Base-by-base conservation (phyloP, 2,329 filamentous ascomycete species). In the Aspergillus fumigatiaffinis region DNA sequence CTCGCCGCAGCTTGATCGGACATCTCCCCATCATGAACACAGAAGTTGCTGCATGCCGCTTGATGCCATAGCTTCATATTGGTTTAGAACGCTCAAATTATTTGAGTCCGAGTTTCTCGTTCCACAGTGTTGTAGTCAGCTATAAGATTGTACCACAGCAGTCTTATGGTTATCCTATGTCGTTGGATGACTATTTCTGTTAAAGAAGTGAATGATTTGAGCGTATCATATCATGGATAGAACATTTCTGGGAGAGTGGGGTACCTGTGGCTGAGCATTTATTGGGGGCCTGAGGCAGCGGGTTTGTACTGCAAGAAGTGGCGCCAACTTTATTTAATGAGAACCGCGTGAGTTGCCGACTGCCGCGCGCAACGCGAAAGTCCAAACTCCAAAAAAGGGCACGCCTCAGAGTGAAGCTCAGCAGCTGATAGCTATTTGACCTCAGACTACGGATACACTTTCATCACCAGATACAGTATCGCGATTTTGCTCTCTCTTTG, bases 341-440 rank as follows among this genome's bases (percentile, higher is more conserved):
- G 20, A 47, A 23, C 21, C 44, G 44, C 44, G 44, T 47, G 44
- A 47, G 21, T 14, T 47, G 10, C 44, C 23, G 4, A 47, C 21
- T 47, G 55, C 60, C 60, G 62, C 63, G 63, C 63, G 63, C 63
- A 66, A 65, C 63, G 63, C 63, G 63, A 63, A 55, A 59, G 57
- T 61, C 61, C 56, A 59, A 56, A 38, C 14, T n/a, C 32, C 32
- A 38, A 52, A 63, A 63, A 66, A 62, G 59, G 54, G 62, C 57
- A 51, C 21, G 17, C 3, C 20, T n/a, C 20, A 23, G 1, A 25
- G 21, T 57, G 52, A 52, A 65, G 59, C 60, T 52, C 50, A 52
- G 32, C 59, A 55, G 51, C 54, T 35, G 48, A 58, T 51, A 56
- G 26, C 38, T 12, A 42, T 26, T 32, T 46, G 42, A 12, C 35